phyloP scores from a whole-genome alignment of 2,329 filamentous ascomycete species.

The Penicillium sclerotiorum region DNA sequence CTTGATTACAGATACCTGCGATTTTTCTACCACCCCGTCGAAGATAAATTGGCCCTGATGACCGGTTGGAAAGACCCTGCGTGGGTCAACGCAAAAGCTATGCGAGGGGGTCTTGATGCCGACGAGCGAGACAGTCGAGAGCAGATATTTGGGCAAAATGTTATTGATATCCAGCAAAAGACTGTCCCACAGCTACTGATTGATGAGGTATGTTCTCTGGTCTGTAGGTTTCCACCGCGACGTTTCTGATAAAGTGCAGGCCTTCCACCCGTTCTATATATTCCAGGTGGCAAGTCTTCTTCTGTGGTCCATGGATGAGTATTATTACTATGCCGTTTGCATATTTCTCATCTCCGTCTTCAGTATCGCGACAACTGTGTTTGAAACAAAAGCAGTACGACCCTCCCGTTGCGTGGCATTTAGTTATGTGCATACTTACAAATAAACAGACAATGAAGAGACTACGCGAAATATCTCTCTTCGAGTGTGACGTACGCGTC shows the following conservation, averaged over 20 bases:
- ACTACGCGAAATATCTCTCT: constrained; percentile 85
- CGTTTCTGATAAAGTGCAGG: constrained; percentile 50
- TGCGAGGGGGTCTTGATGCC: constrained; percentile 79
- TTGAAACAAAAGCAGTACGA: constrained; percentile 81
- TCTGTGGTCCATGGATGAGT: constrained; percentile 92
- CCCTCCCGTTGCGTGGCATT: constrained; percentile 16
- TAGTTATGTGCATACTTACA: constrained; percentile 15
- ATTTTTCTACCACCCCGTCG: constrained; percentile 85
- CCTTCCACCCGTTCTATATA: constrained; percentile 96
- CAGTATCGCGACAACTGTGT: constrained; percentile 83
- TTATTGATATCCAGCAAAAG: constrained; percentile 93
- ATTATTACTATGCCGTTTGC: constrained; percentile 95
- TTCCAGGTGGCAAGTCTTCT: constrained; percentile 94
- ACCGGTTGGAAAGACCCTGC: constrained; percentile 92
- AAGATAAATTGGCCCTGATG: constrained; percentile 84
- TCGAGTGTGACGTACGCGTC: constrained; percentile 93
- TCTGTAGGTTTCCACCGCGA: no score
- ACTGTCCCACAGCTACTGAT: constrained; percentile 77
- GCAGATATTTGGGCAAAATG: constrained; percentile 83
- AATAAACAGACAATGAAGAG: constrained; percentile 75
- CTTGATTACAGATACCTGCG: constrained; percentile 94
- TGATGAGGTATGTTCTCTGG: constrained; percentile 71
- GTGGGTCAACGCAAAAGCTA: constrained; percentile 76
- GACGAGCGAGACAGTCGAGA: constrained; percentile 85
- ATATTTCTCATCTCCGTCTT: constrained; percentile 94